Base-by-base conservation (phyloP, 208 protist genomes). In the Tetramitus jugosus region DNA sequence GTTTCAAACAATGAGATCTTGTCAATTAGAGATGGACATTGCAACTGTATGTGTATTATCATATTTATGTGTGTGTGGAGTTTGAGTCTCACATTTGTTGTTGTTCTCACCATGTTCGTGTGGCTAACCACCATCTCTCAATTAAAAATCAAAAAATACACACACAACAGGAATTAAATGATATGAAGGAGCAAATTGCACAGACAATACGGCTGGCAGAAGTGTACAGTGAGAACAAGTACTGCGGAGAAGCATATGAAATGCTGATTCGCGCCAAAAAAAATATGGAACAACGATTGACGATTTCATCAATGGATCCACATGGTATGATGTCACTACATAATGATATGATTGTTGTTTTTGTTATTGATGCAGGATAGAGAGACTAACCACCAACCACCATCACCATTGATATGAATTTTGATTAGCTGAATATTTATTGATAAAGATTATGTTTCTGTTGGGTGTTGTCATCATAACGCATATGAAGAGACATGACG, bases 351-450 rank as follows among this genome's bases (percentile, higher is more conserved):
- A n/a, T n/a, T n/a, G n/a, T n/a, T n/a, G n/a, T n/a, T n/a, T n/a
- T n/a, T n/a, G n/a, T n/a, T n/a, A n/a, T n/a, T n/a, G n/a, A n/a
- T n/a, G n/a, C n/a, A n/a, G n/a, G n/a, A n/a, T n/a, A n/a, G n/a
- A n/a, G n/a, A n/a, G n/a, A n/a, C n/a, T n/a, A n/a, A n/a, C n/a
- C n/a, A n/a, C n/a, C n/a, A 35, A 62, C 10, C 29, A 62, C 10
- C 29, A 7, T 26, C 4, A 23, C 3, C 20, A 4, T 33, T 7
- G 29, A 7, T 62, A 33, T 56, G 49, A 56, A 56, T 7, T 26
- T 26, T 62, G 10, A 35, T 46, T 69, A 71, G 65, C 33, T 71
- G 65, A 71, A 71, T 46, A 37, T 17, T 33, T 49, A 29, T 49
- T 49, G 20, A 40, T 71, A 4, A 71, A 37, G 26, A 40, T 42